Percentiles rank a stretch among this genome's conserved stretches.
phyloP scores from a whole-genome alignment of 257 asterid genomes.

The Ligustrum vulgare region DNA sequence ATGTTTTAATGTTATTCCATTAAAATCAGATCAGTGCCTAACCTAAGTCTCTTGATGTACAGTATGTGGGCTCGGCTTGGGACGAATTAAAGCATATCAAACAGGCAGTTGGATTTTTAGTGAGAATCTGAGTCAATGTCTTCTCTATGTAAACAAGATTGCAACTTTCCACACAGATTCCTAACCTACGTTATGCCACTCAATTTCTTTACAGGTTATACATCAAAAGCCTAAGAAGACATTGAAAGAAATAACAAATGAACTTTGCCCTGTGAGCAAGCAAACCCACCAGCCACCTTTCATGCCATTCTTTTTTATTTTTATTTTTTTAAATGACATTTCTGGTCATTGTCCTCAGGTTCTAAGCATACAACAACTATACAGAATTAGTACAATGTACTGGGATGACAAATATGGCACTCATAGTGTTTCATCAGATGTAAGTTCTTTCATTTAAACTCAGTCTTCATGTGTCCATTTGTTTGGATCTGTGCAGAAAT shows the following conservation, averaged over 20 bases:
- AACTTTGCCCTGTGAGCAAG: conserved; percentile 96
- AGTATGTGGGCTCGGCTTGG: conserved; percentile 98
- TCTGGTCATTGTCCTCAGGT: conserved; percentile 49
- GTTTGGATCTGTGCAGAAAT: conserved; percentile 11
- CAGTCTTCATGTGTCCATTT: background rate
- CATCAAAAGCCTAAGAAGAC: conserved; percentile 99
- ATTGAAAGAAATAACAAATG: conserved; percentile 78
- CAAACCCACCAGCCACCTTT: conserved; percentile 14
- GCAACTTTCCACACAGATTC: background rate
- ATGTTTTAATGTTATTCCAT: background rate
- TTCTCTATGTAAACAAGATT: background rate
- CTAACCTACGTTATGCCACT: conserved; percentile 6
- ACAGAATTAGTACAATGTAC: conserved; percentile 98
- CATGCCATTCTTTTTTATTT: background rate
- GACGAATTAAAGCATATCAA: conserved; percentile 97
- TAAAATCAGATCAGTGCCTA: conserved; percentile 25
- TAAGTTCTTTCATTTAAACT: conserved; percentile 41
- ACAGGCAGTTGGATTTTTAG: conserved; percentile 98
- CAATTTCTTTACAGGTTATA: conserved; percentile 59
- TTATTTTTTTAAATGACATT: conserved; percentile 8
- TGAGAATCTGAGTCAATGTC: conserved; percentile 34
- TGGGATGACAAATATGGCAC: conserved; percentile 99
- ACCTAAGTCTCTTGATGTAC: conserved; percentile 31
- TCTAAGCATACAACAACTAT: conserved; percentile 91
- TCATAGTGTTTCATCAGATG: conserved; percentile 91